Evolutionary conservation across 768 basidiomycete genomes (phyloP).

Genomic region (Tulasnella sp.): DNA sequence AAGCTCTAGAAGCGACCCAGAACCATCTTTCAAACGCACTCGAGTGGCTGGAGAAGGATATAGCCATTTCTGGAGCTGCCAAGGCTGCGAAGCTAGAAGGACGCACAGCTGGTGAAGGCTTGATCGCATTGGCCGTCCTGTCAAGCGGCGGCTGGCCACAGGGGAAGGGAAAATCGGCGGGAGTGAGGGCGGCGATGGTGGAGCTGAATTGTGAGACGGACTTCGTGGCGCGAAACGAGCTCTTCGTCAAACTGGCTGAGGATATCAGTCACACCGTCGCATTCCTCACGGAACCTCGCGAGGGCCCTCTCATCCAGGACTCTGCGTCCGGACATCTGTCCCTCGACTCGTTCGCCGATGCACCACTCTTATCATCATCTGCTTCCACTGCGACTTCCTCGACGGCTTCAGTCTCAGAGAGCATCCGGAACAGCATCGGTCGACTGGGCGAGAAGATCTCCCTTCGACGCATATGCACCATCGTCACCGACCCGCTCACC

Average conservation of each 20-base stretch:
- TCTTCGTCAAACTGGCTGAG: conserved; percentile 64
- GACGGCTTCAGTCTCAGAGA: conserved; percentile 33
- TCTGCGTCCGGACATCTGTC: conserved; percentile 29
- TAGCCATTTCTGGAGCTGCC: conserved; percentile 53
- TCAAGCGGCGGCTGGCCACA: conserved; percentile 43
- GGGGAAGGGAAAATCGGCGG: conserved; percentile 30
- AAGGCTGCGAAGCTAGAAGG: conserved; percentile 77
- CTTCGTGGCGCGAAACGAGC: conserved; percentile 79
- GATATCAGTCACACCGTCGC: conserved; percentile 80
- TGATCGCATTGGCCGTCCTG: conserved; percentile 65
- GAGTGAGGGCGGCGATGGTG: conserved; percentile 70
- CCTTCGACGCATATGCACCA: conserved; percentile 44
- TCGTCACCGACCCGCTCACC: conserved; percentile 31
- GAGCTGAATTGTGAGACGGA: conserved; percentile 97
- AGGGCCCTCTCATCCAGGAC: background rate
- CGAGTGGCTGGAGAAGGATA: conserved; percentile 70
- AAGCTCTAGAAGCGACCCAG: conserved; percentile 64
- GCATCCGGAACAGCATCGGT: conserved; percentile 59
- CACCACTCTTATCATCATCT: conserved; percentile 49
- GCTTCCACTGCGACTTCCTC: conserved; percentile 30
- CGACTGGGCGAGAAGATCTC: conserved; percentile 73
- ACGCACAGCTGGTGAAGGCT: conserved; percentile 65
- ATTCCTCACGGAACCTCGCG: conserved; percentile 44
- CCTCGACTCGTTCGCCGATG: conserved; percentile 42
- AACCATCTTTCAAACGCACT: conserved; percentile 67